Evolutionary conservation across 2,329 filamentous ascomycete genomes (phyloP).

Genomic region (Colletotrichum siamense): DNA sequence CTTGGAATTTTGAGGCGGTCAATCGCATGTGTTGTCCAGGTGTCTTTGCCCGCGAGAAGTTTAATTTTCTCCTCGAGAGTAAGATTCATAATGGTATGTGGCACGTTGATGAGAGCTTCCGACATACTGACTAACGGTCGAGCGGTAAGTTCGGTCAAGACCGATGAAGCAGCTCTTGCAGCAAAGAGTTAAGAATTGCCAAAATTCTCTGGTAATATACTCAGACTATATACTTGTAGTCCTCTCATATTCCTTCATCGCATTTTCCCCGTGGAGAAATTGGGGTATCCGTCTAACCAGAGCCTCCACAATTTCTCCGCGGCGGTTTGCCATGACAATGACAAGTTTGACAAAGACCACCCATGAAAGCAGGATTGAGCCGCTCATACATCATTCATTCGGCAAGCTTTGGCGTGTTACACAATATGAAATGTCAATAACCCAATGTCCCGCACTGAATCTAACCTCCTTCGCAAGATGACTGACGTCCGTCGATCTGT

Average conservation of each 20-base stretch:
- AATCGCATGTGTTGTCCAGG: neutral
- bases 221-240: neutral
- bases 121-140: neutral
- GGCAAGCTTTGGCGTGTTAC: neutral
- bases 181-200: fast-evolving
- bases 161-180: neutral
- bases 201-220: neutral
- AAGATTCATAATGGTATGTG: neutral
- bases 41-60: neutral
- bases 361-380: neutral
- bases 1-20: neutral
- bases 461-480: neutral
- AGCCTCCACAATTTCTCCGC: neutral
- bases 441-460: neutral
- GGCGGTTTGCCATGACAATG: neutral
- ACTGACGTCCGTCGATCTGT: neutral
- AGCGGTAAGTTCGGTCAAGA: neutral
- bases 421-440: neutral
- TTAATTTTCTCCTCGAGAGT: neutral
- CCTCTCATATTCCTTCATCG: neutral
- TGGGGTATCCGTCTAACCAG: neutral
- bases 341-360: neutral
- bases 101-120: neutral
- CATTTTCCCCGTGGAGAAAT: neutral
- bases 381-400: neutral